Evolutionary conservation across 2,329 filamentous ascomycete species (phyloP), one percentile per base, ranked within the genome.

Genomic region (Microdochium paspali): DNA sequence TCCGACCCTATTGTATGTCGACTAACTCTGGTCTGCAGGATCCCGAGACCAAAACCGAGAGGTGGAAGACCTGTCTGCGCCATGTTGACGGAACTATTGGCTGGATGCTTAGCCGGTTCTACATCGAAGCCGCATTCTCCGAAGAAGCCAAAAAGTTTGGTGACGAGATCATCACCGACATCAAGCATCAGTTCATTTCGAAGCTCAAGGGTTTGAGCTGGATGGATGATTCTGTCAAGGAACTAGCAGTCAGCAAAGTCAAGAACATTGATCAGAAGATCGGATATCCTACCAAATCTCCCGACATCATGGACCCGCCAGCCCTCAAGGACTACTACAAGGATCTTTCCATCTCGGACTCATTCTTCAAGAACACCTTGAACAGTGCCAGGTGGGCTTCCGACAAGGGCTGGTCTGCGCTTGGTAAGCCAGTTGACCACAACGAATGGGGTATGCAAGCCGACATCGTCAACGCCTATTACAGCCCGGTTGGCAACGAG

Each of bases 41-140:
- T 47, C 74, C 80, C 1, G 72, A 84, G 46, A 77, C 80, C 2
- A 72, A 70, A 20, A 66, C 79, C 13, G 84, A 87, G 56, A 72
- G 82, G 44, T 86, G 82, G 82, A 73, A 82, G 54, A 80, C 71
- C 6, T 87, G 84, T 54, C 72, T 86, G 24, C 60, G 59, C 7
- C 70, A 74, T 28, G 71, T 83, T 4, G 80, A 85, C 52, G 60
- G 63, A 21, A 74, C 76, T 4, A 61, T 87, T 21, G 76, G 76
- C 2, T 87, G 83, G 82, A 82, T 85, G 44, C 65, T 86, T 15
- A 84, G 81, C 57, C 77, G 82, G 21, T 87, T 87, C 66, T 89
- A 82, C 52, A 72, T 87, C 2, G 76, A 87, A 51, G 78, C 79
- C 44, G 74, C 82, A 1, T 88, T 87, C 56, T 79, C 81, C 0